Conservation (phyloP, 2,329 filamentous ascomycete genomes). For the Colletotrichum paranaense region DNA sequence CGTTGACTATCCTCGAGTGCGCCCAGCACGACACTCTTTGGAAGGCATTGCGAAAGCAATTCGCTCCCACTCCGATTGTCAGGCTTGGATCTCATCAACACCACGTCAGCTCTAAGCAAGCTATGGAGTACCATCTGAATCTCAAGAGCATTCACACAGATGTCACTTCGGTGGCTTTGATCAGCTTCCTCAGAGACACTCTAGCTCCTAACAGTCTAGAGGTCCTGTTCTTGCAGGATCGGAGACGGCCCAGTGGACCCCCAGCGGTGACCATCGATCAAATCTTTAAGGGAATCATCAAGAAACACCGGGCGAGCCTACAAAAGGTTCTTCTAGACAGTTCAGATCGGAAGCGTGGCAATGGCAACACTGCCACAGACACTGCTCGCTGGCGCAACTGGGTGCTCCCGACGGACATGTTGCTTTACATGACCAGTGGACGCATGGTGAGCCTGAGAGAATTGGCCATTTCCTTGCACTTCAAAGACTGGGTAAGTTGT, state of each 20-base stretch:
- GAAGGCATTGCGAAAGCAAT: conserved; percentile 75
- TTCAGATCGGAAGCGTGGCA: conserved; percentile 58
- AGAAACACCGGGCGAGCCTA: conserved; percentile 77
- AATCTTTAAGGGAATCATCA: conserved; percentile 77
- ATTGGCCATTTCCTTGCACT: conserved; percentile 78
- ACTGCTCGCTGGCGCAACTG: conserved; percentile 72
- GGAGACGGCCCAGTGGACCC: conserved; percentile 55
- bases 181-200: conserved; percentile 81
- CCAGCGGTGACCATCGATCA: conserved; percentile 73
- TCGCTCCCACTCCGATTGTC: conserved; percentile 55
- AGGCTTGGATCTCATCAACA: conserved; percentile 25
- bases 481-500: conserved; percentile 79
- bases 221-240: conserved; percentile 80
- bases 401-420: conserved; percentile 76
- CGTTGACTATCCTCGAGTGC: conserved; percentile 80
- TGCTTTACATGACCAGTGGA: conserved; percentile 81
- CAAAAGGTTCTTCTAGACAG: conserved; percentile 81
- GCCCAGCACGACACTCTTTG: conserved; percentile 79
- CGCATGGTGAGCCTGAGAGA: conserved; percentile 79
- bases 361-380: conserved; percentile 41
- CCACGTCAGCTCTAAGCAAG: conserved; percentile 43
- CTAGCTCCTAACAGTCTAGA: conserved; percentile 84
- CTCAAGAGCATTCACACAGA: conserved; percentile 83
- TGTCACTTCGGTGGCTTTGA: conserved; percentile 73
- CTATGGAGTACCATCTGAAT: conserved; percentile 69